A percentile compares a stretch with the other conserved stretches of the same genome.
Evolutionary conservation across 192 early-diverging fungal genomes (phyloP).

Genomic region (Lunasporangiospora selenospora): DNA sequence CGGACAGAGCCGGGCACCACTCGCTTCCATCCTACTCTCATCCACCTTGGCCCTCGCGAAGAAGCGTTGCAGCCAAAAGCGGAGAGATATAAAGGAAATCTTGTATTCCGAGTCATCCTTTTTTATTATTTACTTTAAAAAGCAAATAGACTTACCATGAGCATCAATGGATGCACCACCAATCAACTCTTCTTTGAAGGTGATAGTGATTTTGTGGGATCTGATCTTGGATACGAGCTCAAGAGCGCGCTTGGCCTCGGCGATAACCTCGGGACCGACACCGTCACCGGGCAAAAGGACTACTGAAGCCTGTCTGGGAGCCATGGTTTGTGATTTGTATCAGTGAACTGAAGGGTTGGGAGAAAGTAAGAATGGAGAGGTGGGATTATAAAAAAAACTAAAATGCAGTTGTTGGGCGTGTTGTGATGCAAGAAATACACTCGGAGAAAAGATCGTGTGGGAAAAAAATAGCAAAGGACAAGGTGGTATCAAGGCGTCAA

Average conservation of each 20-base stretch:
- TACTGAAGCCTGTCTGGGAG: slow-evolving; percentile 36
- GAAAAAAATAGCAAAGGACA: too few species aligned
- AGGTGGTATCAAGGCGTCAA: too few species aligned
- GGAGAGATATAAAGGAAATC: too few species aligned
- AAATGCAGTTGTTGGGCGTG: too few species aligned
- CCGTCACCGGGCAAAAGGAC: slow-evolving; percentile 92
- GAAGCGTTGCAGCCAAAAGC: too few species aligned
- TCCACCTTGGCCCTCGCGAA: too few species aligned
- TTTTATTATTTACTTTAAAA: too few species aligned
- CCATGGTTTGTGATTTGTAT: slow-evolving; percentile 4
- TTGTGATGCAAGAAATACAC: too few species aligned
- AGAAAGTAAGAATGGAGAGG: neutral
- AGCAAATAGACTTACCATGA: slow-evolving; percentile 62
- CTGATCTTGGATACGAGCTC: slow-evolving; percentile 75
- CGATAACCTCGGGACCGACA: slow-evolving; percentile 94
- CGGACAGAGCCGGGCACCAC: too few species aligned
- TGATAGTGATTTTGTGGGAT: slow-evolving; percentile 65
- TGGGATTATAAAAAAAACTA: neutral
- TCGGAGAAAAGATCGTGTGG: too few species aligned
- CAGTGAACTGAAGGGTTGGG: neutral
- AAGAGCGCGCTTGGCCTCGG: slow-evolving; percentile 90
- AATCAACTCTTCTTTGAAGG: slow-evolving; percentile 84
- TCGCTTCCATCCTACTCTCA: too few species aligned
- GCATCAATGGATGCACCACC: slow-evolving; percentile 94
- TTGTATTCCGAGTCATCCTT: too few species aligned